Percentiles rank a stretch among this genome's conserved stretches.
phyloP scores from a whole-genome alignment of 1,284 basidiomycete species.

The Leccinum glutinopallens region DNA sequence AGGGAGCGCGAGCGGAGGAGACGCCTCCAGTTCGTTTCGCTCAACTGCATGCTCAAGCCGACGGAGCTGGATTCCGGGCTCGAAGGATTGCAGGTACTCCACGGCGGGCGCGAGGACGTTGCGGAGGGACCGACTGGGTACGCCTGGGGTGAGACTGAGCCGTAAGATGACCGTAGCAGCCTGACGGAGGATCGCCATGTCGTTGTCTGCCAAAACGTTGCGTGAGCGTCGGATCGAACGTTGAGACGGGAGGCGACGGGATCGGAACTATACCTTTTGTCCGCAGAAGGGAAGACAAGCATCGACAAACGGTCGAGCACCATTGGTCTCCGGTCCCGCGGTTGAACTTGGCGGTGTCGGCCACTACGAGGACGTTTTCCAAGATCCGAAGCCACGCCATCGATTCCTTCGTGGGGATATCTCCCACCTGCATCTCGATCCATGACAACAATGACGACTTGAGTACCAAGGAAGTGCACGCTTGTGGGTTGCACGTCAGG shows the following conservation, averaged over 20 bases:
- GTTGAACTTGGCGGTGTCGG: slow-evolving; percentile 45
- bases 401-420: slow-evolving; percentile 38
- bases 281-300: slow-evolving; percentile 39
- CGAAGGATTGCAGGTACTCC: slow-evolving; percentile 40
- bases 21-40: not conserved
- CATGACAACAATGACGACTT: slow-evolving; percentile 73
- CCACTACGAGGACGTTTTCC: slow-evolving; percentile 61
- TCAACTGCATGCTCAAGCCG: not conserved
- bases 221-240: not conserved
- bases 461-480: slow-evolving; percentile 67
- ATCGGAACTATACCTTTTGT: slow-evolving; percentile 22
- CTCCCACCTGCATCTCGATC: slow-evolving; percentile 72
- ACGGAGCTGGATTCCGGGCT: slow-evolving; percentile 30
- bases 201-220: slow-evolving; percentile 19
- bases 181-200: slow-evolving; percentile 26
- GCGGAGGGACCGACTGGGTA: slow-evolving; percentile 10
- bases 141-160: slow-evolving; percentile 20
- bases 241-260: not conserved
- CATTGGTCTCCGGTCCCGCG: slow-evolving; percentile 56
- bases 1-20: not conserved
- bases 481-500: slow-evolving; percentile 66
- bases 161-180: slow-evolving; percentile 21
- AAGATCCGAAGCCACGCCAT: slow-evolving; percentile 69
- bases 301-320: slow-evolving; percentile 35
- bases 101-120: slow-evolving; percentile 40